Base-by-base conservation (phyloP, 371 early-diverging fungal genomes). In the Rhizomucor miehei region DNA sequence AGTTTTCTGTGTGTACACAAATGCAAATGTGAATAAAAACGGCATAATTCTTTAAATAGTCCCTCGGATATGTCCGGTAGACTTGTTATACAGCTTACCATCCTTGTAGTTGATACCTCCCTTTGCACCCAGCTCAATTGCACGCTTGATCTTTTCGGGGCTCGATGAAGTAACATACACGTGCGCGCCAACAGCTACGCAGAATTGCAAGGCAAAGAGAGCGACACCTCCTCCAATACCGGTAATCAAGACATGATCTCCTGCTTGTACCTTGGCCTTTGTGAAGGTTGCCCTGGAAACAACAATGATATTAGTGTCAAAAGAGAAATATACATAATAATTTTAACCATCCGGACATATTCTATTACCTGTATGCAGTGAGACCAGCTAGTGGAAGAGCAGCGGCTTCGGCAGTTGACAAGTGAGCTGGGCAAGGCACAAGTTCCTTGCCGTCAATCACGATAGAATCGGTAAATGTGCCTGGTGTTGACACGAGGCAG, bases 141-240 rank as follows among this genome's bases (percentile, higher is more conserved):
- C 90, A 25, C 69, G 68, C 37, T 71, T 40, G 36, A 89, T 84
- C 71, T 89, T 89, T 35, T 70, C 73, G 2, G 71, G 71, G 34
- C 75, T 79, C 14, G 85, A 84, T 10, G 86, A 86, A 5, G 88
- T 88, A 40, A 89, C 90, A 62, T 76, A 88, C 3, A 86, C 88
- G 50, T 83, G 74, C 17, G 88, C 88, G 14, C 89, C 89, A 6
- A 65, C 74, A 24, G 87, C 84, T 9, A 87, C 77, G 17, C 82
- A 79, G 58, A 89, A 85, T 50, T 83, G 81, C 35, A 89, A 62
- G 4, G 86, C 87, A 61, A 78, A 72, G 24, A 88, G 57, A 0
- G 90, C 90, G 35, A 89, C 90, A 49, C 90, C 90, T 41, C 89
- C 89, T 17, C 83, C 87, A 61, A 89, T 88, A 35, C 90, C 90